Evolutionary conservation across 768 basidiomycete genomes (phyloP).

Genomic region (Amanita pseudoporphyria): DNA sequence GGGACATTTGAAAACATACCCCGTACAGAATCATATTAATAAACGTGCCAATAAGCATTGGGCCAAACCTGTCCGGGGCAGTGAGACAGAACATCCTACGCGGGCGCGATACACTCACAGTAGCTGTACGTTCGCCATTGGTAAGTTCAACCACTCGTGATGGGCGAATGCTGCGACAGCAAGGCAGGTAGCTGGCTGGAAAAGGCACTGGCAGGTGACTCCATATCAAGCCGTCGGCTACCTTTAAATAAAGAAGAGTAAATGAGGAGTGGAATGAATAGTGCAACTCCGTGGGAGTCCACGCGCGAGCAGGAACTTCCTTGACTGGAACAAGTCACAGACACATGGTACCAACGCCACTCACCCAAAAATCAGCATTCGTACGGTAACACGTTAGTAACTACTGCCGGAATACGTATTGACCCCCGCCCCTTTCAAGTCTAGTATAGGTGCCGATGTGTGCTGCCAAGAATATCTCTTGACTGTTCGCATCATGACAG

Average conservation of each 20-base stretch:
- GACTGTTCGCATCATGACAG: too few species aligned
- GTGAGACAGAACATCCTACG: background rate
- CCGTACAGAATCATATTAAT: conserved; percentile 38
- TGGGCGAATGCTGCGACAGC: background rate
- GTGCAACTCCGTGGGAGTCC: too few species aligned
- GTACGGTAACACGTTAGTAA: too few species aligned
- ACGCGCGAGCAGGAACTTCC: too few species aligned
- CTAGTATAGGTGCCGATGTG: too few species aligned
- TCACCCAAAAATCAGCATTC: too few species aligned
- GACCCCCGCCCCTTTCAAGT: too few species aligned
- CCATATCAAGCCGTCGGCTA: background rate
- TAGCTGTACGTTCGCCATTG: conserved; percentile 18
- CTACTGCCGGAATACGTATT: too few species aligned
- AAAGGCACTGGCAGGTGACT: background rate
- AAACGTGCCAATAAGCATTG: conserved; percentile 34
- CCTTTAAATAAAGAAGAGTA: background rate
- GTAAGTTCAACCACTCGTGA: background rate
- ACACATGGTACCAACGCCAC: too few species aligned
- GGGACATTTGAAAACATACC: conserved; percentile 17
- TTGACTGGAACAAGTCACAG: too few species aligned
- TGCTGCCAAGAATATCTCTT: too few species aligned
- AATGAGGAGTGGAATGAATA: too few species aligned
- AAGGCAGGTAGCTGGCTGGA: background rate
- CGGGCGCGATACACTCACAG: conserved; percentile 14
- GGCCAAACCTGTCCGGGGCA: conserved; percentile 26